Evolutionary conservation across 2,329 filamentous ascomycete genomes (phyloP).

Genomic region (Camillea tinctor): DNA sequence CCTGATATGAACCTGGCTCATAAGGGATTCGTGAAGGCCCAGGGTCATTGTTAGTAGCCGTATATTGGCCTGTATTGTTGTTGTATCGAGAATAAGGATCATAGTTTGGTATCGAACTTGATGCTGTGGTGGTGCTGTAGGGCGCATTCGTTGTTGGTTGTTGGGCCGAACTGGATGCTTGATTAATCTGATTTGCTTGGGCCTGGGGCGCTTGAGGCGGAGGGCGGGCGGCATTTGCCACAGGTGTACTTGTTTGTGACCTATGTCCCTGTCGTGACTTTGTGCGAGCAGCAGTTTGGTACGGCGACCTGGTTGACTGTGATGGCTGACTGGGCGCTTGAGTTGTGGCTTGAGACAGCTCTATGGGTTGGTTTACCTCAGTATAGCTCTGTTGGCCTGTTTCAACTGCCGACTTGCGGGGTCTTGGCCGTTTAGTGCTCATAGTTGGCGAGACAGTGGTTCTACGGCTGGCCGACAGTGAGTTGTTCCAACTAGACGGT

Average conservation of each 20-base stretch:
- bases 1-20: conserved; percentile 28
- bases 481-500: conserved; percentile 19
- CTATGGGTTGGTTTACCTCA: conserved; percentile 18
- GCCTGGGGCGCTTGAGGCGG: conserved; percentile 28
- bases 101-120: conserved; percentile 26
- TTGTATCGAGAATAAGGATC: conserved; percentile 33
- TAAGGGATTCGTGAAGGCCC: conserved; percentile 27
- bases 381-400: conserved; percentile 18
- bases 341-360: conserved; percentile 24
- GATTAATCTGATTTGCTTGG: conserved; percentile 14
- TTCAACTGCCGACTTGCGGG: conserved; percentile 23
- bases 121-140: conserved; percentile 28
- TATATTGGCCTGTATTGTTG: conserved; percentile 22
- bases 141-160: conserved; percentile 23
- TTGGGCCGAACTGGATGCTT: conserved; percentile 8
- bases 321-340: conserved; percentile 31
- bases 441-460: conserved; percentile 18
- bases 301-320: conserved; percentile 27
- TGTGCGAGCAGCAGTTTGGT: conserved; percentile 24
- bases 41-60: conserved; percentile 20
- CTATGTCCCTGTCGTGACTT: conserved; percentile 27
- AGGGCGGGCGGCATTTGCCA: conserved; percentile 22
- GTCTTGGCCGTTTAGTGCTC: conserved; percentile 19
- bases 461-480: conserved; percentile 16
- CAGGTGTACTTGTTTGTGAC: conserved; percentile 30